A percentile compares a stretch with the other conserved stretches of the same genome.
phyloP scores from a whole-genome alignment of 2,329 filamentous ascomycete genomes.

The Colletotrichum sp. region DNA sequence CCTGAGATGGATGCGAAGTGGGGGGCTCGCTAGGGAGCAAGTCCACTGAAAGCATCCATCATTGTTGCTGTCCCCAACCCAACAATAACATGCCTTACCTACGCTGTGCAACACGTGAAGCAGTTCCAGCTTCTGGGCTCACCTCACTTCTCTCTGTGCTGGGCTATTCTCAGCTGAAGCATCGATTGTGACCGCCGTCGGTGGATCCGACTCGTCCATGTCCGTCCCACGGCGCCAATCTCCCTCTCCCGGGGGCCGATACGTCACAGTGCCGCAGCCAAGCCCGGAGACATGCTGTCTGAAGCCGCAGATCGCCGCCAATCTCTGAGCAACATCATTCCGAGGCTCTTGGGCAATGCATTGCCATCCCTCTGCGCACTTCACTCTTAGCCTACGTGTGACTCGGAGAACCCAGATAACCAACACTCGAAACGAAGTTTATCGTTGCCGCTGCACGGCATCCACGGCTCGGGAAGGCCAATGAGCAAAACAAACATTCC shows the following conservation, averaged over 20 bases:
- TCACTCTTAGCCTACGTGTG: neutral
- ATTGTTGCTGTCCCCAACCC: neutral
- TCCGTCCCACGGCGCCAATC: neutral
- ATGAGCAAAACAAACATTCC: slow-evolving; percentile 3
- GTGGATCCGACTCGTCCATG: slow-evolving; percentile 3
- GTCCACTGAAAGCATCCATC: neutral
- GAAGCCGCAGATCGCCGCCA: neutral
- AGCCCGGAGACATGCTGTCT: neutral
- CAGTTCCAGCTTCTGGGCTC: neutral
- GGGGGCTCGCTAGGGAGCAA: neutral
- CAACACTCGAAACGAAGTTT: neutral
- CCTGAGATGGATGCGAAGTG: slow-evolving; percentile 1
- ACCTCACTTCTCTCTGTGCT: neutral
- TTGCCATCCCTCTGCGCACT: no score
- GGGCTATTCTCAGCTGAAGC: neutral
- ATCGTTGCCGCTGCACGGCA: neutral
- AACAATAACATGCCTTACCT: neutral
- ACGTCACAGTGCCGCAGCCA: slow-evolving; percentile 3
- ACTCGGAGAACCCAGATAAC: neutral
- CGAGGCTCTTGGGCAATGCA: neutral
- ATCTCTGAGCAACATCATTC: neutral
- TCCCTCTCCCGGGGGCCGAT: neutral
- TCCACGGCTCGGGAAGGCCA: neutral
- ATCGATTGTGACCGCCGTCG: neutral
- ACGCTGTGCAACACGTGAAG: slow-evolving; percentile 4